phyloP scores from a whole-genome alignment of 805 yeast genomes.

The Candida hungchunana region DNA sequence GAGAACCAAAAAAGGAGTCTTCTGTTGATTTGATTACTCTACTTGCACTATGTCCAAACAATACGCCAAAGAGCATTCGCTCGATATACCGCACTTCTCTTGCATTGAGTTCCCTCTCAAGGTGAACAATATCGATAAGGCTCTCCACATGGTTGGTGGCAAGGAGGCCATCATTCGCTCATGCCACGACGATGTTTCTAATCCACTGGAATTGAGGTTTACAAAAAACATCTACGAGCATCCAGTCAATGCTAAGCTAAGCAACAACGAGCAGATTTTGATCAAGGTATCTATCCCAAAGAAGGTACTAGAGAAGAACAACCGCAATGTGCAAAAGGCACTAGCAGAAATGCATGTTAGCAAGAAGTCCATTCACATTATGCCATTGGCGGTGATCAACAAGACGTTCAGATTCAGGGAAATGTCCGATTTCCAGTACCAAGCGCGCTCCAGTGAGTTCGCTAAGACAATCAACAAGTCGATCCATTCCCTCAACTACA shows the following conservation, averaged over 20 bases:
- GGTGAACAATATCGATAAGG: constrained; percentile 58
- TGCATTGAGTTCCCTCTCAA: constrained; percentile 76
- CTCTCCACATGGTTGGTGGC: constrained; percentile 71
- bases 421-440: constrained; percentile 82
- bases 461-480: constrained; percentile 37
- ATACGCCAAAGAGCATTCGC: constrained; percentile 49
- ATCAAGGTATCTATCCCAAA: constrained; percentile 60
- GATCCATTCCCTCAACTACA: constrained; percentile 38
- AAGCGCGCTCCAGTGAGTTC: constrained; percentile 53
- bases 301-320: constrained; percentile 37
- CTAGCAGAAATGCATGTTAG: constrained; percentile 28
- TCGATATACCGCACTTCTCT: constrained; percentile 71
- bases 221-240: constrained; percentile 44
- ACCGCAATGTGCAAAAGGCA: constrained; percentile 41
- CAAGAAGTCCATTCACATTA: constrained; percentile 37
- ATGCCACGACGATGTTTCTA: constrained; percentile 26
- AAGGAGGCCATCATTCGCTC: constrained; percentile 31
- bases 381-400: constrained; percentile 65
- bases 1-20: no score
- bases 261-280: constrained; percentile 51
- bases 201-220: constrained; percentile 38
- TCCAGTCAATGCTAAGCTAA: constrained; percentile 54
- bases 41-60: constrained; percentile 21
- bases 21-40: no score
- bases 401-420: constrained; percentile 75